Base-by-base conservation (phyloP, 2,329 filamentous ascomycete species). In the Talaromyces islandicus region DNA sequence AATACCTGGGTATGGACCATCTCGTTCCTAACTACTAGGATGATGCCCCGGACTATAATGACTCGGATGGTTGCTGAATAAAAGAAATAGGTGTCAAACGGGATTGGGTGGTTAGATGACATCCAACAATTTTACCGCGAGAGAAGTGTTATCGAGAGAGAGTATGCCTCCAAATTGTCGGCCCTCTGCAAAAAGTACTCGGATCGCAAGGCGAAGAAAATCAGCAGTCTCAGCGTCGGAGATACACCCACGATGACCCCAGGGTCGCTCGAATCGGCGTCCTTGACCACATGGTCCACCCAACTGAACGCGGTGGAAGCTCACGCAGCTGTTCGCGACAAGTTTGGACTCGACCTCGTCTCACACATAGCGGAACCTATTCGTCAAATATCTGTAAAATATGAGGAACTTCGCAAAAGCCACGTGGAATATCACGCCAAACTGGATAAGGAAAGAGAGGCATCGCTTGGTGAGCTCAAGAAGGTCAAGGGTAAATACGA, bases 61-160 rank as follows among this genome's bases (percentile, higher is more conserved):
- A n/a, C 25, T 19, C 29, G 30, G 21, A 62, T 43, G 32, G n/a
- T 57, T 58, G 48, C 53, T 61, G 43, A 60, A 61, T 58, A 21
- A 56, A 54, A 25, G 41, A 50, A 58, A 43, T 68, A 86, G 83
- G 90, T 95, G 60, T 83, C 86, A 64, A 88, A 90, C 74, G 92
- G 93, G 65, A 96, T 99, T 73, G 81, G 85, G 66, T 99, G 93
- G 93, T 87, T 99, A 62, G 93, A 97, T 70, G 94, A 99, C 69
- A 90, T 99, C 64, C 91, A 99, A 75, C 88, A 91, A 71, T 99
- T 97, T 80, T 99, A 97, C 81, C 90, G 94, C 65, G 94, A 99
- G 77, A 86, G 95, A 60, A 91, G 91, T 71, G 86, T 81, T 38
- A 96, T 99, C 73, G 94, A 99, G 78, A 97, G 96, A 78, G 95